Base-by-base conservation (phyloP, 2,329 filamentous ascomycete species). In the Trichoderma aggressivum region DNA sequence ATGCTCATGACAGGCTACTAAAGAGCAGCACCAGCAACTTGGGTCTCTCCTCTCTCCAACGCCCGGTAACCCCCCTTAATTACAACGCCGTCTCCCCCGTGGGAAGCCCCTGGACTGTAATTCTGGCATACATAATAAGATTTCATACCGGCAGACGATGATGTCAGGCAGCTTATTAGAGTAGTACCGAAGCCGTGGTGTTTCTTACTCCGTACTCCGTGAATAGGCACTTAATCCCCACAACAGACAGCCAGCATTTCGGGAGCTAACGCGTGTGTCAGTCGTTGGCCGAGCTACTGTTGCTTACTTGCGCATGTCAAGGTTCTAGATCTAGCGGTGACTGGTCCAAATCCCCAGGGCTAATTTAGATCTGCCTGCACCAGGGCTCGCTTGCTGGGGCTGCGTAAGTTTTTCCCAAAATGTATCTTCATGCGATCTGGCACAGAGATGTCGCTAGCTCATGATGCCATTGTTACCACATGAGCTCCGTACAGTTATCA, bases 271-370 rank as follows among this genome's bases (percentile, higher is more conserved):
- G 86, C 85, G 1, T 85, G 88, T 71, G 85, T 89, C 6, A 86
- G 83, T 2, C 81, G 89, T 84, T 89, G 10, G 80, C 89, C 34
- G 56, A 39, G 32, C 34, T 61, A 63, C 61, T 63, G 39, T 12
- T 63, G 61, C 61, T 63, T 63, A 63, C 61, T n/a, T 47, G 39
- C 39, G 39, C 80, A 84, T 75, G 83, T 86, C 74, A 80, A 76
- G n/a, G 81, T 81, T 2, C 85, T 86, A 0, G 87, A 89, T 68
- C 81, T 89, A 3, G 81, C 89, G 24, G 76, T 89, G 5, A 81
- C 85, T 0, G 87, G 88, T 0, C 87, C 87, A 8, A 89, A 89
- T 77, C 87, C 83, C 83, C 73, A 87, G 86, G 5, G 81, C 79
- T 24, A 89, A 89, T 73, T 75, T 86, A 0, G 87, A 87, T 0